Conservation (phyloP, 2,329 filamentous ascomycete genomes). For the Colletotrichum sojae region DNA sequence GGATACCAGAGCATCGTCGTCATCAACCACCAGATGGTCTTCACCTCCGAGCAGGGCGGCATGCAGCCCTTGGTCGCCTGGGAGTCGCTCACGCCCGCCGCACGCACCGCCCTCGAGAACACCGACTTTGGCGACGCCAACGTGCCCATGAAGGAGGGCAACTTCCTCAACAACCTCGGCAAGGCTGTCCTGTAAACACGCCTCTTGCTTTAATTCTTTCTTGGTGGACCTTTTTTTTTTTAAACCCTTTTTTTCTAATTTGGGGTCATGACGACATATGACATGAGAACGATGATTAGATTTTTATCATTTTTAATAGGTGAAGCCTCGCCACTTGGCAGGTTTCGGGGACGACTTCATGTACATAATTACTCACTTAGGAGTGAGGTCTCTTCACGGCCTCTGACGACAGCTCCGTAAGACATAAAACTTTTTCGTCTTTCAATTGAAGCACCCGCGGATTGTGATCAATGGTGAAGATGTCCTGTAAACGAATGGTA, state of each 20-base stretch:
- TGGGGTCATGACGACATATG: not conserved
- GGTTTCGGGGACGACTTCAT: conserved; percentile 28
- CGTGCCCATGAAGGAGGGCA: conserved; percentile 52
- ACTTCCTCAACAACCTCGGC: conserved; percentile 40
- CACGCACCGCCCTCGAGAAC: conserved; percentile 50
- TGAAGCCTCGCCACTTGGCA: not conserved
- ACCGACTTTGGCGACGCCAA: conserved; percentile 57
- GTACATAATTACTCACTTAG: conserved; percentile 19
- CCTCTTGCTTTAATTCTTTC: not conserved
- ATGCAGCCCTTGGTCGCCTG: conserved; percentile 57
- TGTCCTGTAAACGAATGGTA: too few relatives aligned
- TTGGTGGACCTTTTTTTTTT: too few relatives aligned
- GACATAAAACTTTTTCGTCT: conserved; percentile 9
- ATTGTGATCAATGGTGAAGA: not conserved
- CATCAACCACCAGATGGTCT: conserved; percentile 53
- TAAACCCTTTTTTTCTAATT: too few relatives aligned
- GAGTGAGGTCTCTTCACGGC: conserved; percentile 18
- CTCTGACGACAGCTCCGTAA: conserved; percentile 28
- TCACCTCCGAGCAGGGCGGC: conserved; percentile 52
- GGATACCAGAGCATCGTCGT: conserved; percentile 50
- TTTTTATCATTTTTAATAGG: conserved; percentile 25
- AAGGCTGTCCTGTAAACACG: conserved; percentile 31
- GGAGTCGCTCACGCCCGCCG: conserved; percentile 53
- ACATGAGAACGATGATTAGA: not conserved
- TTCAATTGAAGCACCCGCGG: not conserved